These are phyloP conservation scores for Arbutus unedo DNA, from an alignment of 148 eudicot genomes.

Conservation along the genomic window DNA sequence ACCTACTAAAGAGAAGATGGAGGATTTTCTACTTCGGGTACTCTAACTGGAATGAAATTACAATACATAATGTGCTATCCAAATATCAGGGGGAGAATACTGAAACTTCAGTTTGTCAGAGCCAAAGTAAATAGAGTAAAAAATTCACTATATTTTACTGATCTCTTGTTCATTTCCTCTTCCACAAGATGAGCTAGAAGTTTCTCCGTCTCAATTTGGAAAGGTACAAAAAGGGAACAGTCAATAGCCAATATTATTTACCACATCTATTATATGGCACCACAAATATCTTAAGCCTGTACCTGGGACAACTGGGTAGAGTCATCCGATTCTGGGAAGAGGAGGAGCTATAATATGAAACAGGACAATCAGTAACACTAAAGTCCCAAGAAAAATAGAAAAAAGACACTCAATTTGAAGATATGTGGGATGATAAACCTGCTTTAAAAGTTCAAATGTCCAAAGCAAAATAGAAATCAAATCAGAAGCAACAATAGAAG, in stretches of 20 bases:
- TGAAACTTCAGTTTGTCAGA: background rate
- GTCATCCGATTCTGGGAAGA: conserved; percentile 95
- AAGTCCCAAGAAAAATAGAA: background rate
- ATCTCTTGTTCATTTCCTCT: conserved; percentile 86
- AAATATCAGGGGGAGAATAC: no score
- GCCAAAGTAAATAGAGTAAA: background rate
- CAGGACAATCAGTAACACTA: background rate
- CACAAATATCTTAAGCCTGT: conserved; percentile 14
- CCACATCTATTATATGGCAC: background rate
- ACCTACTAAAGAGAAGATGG: background rate
- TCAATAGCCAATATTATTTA: background rate
- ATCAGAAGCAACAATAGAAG: no score
- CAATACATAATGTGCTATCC: background rate
- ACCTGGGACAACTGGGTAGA: conserved; percentile 99
- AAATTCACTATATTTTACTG: conserved; percentile 36
- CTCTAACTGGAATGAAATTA: background rate
- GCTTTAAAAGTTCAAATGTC: no score
- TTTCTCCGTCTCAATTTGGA: conserved; percentile 97
- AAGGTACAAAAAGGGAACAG: conserved; percentile 5
- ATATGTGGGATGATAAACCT: conserved; percentile 43
- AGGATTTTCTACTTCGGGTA: background rate
- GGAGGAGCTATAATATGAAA: conserved; percentile 67
- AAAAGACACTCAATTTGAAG: background rate
- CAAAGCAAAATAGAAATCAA: no score
- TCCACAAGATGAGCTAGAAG: conserved; percentile 93